phyloP scores from a whole-genome alignment of 306 rosid species.

The Trifolium fragiferum region DNA sequence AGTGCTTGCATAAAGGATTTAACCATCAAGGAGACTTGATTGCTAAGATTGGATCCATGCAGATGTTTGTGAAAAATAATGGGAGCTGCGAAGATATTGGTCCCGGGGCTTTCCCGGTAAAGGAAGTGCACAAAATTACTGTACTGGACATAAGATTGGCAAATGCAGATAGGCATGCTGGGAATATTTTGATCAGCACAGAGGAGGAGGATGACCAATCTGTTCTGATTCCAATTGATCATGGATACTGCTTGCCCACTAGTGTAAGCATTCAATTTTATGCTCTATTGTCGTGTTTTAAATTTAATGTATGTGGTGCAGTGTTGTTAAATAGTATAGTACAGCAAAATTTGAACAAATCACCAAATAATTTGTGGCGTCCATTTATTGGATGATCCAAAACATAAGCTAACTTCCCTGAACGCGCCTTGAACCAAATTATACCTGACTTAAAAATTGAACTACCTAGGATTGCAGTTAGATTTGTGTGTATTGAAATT shows the following conservation, averaged over 20 bases:
- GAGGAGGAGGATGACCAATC: constrained; percentile 53
- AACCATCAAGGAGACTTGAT: constrained; percentile 62
- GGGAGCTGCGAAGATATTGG: constrained; percentile 96
- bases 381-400: too few relatives aligned
- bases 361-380: neutral
- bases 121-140: constrained; percentile 86
- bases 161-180: constrained; percentile 91
- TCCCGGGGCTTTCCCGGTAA: constrained; percentile 71
- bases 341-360: neutral
- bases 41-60: constrained; percentile 85
- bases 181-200: constrained; percentile 72
- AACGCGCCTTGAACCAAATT: neutral
- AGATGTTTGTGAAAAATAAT: constrained; percentile 72
- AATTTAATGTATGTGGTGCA: constrained; percentile 9
- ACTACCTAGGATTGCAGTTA: constrained; percentile 7
- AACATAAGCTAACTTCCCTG: too few relatives aligned
- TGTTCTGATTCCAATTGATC: constrained; percentile 84
- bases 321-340: neutral
- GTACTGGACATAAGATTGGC: constrained; percentile 86
- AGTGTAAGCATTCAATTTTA: constrained; percentile 58
- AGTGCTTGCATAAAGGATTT: constrained; percentile 64
- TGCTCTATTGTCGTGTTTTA: constrained; percentile 30
- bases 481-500: neutral
- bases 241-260: constrained; percentile 91
- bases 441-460: constrained; percentile 13